Evolutionary conservation across 2,329 filamentous ascomycete genomes (phyloP).

Genomic region (Xylaria sp.): DNA sequence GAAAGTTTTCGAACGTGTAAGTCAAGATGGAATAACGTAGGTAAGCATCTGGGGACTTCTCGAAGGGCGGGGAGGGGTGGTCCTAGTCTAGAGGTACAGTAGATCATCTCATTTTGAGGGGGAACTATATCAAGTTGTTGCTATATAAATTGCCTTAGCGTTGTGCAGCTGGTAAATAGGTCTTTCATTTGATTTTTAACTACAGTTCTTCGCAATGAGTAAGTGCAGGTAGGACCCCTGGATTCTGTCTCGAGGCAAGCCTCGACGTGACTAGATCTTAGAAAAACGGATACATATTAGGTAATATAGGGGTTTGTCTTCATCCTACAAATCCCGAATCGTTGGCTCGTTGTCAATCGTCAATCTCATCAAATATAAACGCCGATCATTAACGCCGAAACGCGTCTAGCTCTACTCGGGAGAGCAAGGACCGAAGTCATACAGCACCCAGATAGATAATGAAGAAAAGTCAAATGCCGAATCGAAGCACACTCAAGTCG

Average conservation of each 20-base stretch:
- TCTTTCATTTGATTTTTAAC: background rate
- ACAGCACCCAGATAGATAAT: background rate
- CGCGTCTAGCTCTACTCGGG: slow-evolving; percentile 10
- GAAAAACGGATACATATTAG: background rate
- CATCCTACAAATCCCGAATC: no score
- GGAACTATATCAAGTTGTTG: background rate
- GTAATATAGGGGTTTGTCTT: no score
- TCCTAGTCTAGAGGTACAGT: background rate
- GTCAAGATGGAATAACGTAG: background rate
- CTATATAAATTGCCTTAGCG: background rate
- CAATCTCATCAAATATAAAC: no score
- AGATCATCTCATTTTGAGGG: background rate
- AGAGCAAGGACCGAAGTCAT: slow-evolving; percentile 26
- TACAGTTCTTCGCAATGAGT: background rate
- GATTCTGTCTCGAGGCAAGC: background rate
- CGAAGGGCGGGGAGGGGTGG: no score
- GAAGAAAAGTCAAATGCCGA: background rate
- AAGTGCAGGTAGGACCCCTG: no score
- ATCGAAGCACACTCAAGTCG: background rate
- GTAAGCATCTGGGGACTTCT: background rate
- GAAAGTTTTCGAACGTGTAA: background rate
- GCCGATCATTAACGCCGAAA: background rate
- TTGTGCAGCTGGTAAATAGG: background rate
- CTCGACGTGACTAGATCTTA: background rate
- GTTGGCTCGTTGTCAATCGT: no score